Percentiles rank a stretch among this genome's conserved stretches.
Conservation (phyloP, 345 rosid species). For the Lagerstroemia speciosa region DNA sequence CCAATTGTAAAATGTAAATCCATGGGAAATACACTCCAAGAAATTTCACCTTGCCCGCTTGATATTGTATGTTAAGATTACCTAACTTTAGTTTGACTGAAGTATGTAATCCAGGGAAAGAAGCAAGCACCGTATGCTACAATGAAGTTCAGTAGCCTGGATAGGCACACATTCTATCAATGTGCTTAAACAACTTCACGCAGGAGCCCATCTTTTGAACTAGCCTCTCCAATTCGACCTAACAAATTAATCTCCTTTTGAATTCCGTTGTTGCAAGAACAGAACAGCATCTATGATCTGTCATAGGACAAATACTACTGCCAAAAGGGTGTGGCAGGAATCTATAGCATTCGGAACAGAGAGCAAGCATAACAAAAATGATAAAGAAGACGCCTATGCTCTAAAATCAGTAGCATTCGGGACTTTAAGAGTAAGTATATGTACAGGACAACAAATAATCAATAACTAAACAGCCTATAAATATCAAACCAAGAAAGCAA, state of each 20-base stretch:
- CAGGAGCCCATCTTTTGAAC: not conserved
- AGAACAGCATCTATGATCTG: not conserved
- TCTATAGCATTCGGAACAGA: not conserved
- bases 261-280: not conserved
- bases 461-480: not conserved
- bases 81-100: not conserved
- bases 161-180: not conserved
- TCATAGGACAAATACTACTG: not conserved
- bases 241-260: not conserved
- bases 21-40: not conserved
- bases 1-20: not conserved
- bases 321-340: not conserved
- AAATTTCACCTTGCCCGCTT: not conserved
- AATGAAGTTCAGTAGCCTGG: not conserved
- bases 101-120: not conserved
- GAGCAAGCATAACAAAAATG: not conserved
- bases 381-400: not conserved
- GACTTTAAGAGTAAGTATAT: conserved; percentile 1
- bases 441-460: not conserved
- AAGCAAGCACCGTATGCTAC: not conserved
- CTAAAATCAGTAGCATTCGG: not conserved
- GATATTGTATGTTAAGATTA: not conserved
- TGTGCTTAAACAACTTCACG: not conserved
- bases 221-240: not conserved
- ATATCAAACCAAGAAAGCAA: not conserved